Conservation (phyloP, 73 alveolate species). For the Durusdinium trenchii region DNA sequence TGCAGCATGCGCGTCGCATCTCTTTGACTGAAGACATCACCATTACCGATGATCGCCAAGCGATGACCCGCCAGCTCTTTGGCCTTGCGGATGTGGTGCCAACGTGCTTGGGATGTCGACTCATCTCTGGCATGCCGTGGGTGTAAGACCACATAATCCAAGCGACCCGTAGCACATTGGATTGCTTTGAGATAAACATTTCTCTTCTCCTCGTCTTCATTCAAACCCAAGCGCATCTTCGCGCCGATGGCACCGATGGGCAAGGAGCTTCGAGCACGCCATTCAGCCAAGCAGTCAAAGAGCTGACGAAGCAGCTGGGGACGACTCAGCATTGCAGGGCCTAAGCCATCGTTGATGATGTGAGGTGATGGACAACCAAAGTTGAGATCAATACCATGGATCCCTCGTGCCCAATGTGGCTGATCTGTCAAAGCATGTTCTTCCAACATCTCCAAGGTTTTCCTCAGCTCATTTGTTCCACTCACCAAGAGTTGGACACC, state of each 20-base stretch:
- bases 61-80: constrained; percentile 85
- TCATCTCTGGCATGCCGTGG: constrained; percentile 90
- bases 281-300: constrained; percentile 62
- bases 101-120: constrained; percentile 46
- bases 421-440: constrained; percentile 63
- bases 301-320: constrained; percentile 60
- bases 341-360: constrained; percentile 70
- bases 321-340: constrained; percentile 81
- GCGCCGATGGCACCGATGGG: constrained; percentile 89
- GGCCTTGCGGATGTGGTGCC: constrained; percentile 89
- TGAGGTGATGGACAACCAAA: constrained; percentile 91
- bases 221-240: constrained; percentile 78
- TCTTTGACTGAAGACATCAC: constrained; percentile 50
- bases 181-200: constrained; percentile 62
- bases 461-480: constrained; percentile 41
- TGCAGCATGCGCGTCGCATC: constrained; percentile 79
- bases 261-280: constrained; percentile 50
- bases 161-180: constrained; percentile 82
- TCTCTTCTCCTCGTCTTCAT: constrained; percentile 64
- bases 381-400: constrained; percentile 84
- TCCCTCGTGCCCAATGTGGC: constrained; percentile 68
- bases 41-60: constrained; percentile 63
- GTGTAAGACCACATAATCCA: constrained; percentile 65
- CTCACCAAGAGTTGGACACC: constrained; percentile 76
- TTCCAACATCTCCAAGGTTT: constrained; percentile 43